Conservation (phyloP, 2,329 filamentous ascomycete species). For the Colletotrichum magnum region DNA sequence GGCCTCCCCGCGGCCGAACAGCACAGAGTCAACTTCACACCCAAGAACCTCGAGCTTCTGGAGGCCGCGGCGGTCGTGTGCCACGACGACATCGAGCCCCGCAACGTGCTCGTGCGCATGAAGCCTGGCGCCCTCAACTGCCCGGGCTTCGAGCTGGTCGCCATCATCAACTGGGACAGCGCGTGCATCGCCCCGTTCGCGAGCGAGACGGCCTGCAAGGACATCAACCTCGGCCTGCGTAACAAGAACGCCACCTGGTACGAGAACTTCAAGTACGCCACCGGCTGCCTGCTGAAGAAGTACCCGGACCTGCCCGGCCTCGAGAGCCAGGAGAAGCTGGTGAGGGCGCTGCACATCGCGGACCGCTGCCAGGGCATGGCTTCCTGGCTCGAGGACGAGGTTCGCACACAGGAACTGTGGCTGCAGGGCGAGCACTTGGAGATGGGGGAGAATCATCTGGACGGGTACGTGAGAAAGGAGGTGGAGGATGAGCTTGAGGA, state of each 20-base stretch:
- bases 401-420: slow-evolving; percentile 14
- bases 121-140: not conserved
- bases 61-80: not conserved
- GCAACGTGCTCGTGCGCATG: slow-evolving; percentile 11
- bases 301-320: not conserved
- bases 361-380: not conserved
- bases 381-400: not conserved
- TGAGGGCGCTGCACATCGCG: not conserved
- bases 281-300: not conserved
- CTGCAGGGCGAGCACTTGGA: not conserved
- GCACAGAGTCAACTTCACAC: not conserved
- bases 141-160: not conserved
- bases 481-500: not conserved
- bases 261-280: not conserved
- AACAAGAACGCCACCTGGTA: slow-evolving; percentile 28
- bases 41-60: slow-evolving; percentile 3
- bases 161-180: slow-evolving; percentile 18
- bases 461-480: not conserved
- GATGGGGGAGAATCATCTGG: not conserved
- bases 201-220: slow-evolving; percentile 12
- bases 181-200: slow-evolving; percentile 26
- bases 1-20: not conserved
- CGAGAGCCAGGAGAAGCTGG: slow-evolving; percentile 9
- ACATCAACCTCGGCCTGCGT: not conserved
- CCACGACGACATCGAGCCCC: slow-evolving; percentile 32